Conservation (phyloP, 192 early-diverging fungal genomes). For the Radiomyces spectabilis region DNA sequence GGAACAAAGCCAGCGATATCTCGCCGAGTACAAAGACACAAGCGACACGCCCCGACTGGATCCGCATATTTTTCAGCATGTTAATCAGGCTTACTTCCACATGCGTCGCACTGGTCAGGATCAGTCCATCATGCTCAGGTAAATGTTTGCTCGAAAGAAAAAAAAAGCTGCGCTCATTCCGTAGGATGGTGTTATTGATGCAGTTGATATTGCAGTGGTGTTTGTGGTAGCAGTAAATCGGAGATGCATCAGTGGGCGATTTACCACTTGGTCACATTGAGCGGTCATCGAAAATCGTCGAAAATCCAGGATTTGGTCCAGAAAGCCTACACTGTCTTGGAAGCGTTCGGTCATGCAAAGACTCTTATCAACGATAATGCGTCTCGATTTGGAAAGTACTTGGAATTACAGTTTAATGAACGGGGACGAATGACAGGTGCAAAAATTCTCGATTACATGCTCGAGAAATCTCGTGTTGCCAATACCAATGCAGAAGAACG, state of each 20-base stretch:
- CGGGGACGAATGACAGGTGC: slow-evolving; percentile 82
- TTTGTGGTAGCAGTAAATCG: slow-evolving; percentile 24
- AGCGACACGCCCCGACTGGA: slow-evolving; percentile 36
- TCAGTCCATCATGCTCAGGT: slow-evolving; percentile 87
- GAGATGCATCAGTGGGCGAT: slow-evolving; percentile 62
- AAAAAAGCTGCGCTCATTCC: background rate
- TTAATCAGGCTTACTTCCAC: slow-evolving; percentile 80
- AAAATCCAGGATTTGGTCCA: slow-evolving; percentile 59
- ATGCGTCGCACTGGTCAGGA: slow-evolving; percentile 83
- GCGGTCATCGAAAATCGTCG: slow-evolving; percentile 46
- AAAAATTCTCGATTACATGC: slow-evolving; percentile 76
- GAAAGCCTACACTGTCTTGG: slow-evolving; percentile 64
- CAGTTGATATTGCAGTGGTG: slow-evolving; percentile 13
- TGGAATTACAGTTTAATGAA: slow-evolving; percentile 84
- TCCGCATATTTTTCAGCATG: slow-evolving; percentile 83
- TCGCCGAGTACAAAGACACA: slow-evolving; percentile 62
- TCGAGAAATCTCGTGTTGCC: slow-evolving; percentile 76
- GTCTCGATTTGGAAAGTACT: slow-evolving; percentile 72
- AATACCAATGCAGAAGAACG: slow-evolving; percentile 56
- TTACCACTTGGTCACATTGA: slow-evolving; percentile 59
- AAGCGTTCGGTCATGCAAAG: slow-evolving; percentile 84
- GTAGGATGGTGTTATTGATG: background rate
- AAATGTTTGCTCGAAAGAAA: slow-evolving; percentile 7
- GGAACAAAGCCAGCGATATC: slow-evolving; percentile 62
- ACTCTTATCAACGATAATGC: slow-evolving; percentile 63